Base-by-base conservation (phyloP, 257 asterid species). In the Parsonsia alboflavescens region DNA sequence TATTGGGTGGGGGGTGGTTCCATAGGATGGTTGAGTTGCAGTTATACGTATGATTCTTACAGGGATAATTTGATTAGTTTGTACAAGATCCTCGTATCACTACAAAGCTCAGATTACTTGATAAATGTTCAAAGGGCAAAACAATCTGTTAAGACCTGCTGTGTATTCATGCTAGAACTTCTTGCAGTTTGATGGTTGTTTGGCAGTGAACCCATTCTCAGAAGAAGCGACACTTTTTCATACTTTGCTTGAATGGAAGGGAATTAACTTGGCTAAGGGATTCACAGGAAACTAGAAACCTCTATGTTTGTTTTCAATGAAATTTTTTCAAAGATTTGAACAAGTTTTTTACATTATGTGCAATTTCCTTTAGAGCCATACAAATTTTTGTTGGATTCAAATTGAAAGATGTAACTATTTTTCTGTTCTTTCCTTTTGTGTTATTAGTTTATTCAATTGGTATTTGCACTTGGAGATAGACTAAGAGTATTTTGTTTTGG, bases 401-500 rank as follows among this genome's bases (percentile, higher is more conserved):
- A 15, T 61, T 26, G 42, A 61, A 61, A 61, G 4, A 26, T 12
- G 41, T 26, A 61, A 11, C 46, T 11, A 13, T 4, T 33, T 61
- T 62, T 62, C 10, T 62, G 46, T 36, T 1, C 64, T 10, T 61
- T 61, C 6, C 44, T 16, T 62, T 62, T 19, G 33, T 30, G 15
- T 62, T 48, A 1, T 28, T 6, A 36, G 46, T 63, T 39, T 13
- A 39, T 65, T 19, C 8, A 0, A 19, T 15, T 10, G 30, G 28
- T 39, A 39, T 39, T 39, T 39, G 16, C 50, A 65, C 28, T 65
- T 36, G 70, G 70, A 65, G 70, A 19, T 65, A 39, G 70, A 8
- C 22, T 39, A 16, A 17, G 24, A 39, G 70, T 65, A 39, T 21
- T 65, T 73, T 48, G 76, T 71, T 21, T 75, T 21, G 77, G 73